Base-by-base conservation (phyloP, 2,329 filamentous ascomycete species). In the Trichoderma sp. region DNA sequence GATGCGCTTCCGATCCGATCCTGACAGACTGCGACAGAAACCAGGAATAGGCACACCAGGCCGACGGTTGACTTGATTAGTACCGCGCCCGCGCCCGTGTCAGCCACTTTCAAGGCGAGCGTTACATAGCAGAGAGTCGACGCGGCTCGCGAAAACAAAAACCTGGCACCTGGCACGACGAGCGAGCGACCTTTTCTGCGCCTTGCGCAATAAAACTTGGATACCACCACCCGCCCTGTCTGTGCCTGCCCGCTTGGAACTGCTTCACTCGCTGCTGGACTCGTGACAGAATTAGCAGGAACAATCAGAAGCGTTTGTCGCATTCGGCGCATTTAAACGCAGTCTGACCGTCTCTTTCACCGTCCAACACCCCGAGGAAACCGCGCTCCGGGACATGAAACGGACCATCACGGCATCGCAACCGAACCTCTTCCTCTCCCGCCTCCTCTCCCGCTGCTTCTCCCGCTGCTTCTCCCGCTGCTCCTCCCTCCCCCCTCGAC, bases 351-450 rank as follows among this genome's bases (percentile, higher is more conserved):
- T 39, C 34, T 39, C 34, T 39, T 34, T 52, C 26, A 24, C 50
- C 30, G n/a, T 52, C 2, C 50, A 14, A 14, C 34, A 57, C 5
- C 9, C 10, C 21, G 28, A 47, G 54, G 55, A 65, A 60, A 43
- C 63, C 7, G 28, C 63, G 17, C 19, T 59, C 26, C 26, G 47
- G 51, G 55, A 41, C 21, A 65, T 60, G 63, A 65, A 68, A 59
- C 65, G 66, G 56, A 60, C 68, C 34, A 48, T 57, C 17, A 54
- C 62, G n/a, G 52, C 58, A 48, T 57, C 65, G 26, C 68, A 52
- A 43, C 62, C 50, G 64, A 51, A 47, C 63, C 19, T 58, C 55
- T 64, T 48, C 9, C 61, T 39, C 30, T 65, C 15, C 50, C 39
- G 30, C 50, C 34, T n/a, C 50, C 50, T 26, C 50, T 64, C 51